phyloP scores from a whole-genome alignment of 208 protist genomes.

The Angomonas ambiguus region DNA sequence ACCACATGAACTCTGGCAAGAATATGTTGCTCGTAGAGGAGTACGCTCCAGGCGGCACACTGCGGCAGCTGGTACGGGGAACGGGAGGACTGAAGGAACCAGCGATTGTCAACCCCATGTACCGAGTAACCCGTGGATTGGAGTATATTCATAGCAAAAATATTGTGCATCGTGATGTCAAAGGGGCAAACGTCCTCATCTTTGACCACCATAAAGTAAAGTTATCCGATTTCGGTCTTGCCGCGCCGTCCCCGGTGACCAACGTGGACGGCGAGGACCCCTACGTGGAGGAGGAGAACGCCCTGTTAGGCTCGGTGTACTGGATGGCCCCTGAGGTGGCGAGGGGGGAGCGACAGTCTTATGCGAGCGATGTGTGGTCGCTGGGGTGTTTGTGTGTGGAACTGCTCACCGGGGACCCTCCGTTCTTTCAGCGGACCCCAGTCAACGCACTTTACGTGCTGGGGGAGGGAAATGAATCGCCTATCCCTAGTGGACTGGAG shows the following conservation, averaged over 20 bases:
- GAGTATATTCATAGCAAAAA: conserved; percentile 56
- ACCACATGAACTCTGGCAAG: conserved; percentile 65
- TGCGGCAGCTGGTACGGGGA: conserved; percentile 34
- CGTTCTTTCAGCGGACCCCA: conserved; percentile 60
- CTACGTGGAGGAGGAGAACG: conserved; percentile 6
- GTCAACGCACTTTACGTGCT: conserved; percentile 69
- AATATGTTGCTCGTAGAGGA: conserved; percentile 68
- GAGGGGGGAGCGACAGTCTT: conserved; percentile 31
- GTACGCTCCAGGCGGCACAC: conserved; percentile 61
- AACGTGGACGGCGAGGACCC: conserved; percentile 2
- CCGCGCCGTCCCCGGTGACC: conserved; percentile 9
- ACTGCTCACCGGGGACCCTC: conserved; percentile 65
- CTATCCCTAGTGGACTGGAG: conserved; percentile 11
- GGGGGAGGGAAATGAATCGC: conserved; percentile 31
- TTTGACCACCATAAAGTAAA: conserved; percentile 61
- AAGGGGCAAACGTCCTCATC: conserved; percentile 82
- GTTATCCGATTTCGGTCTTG: conserved; percentile 88
- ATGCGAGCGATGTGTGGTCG: conserved; percentile 72
- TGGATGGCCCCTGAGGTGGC: conserved; percentile 81
- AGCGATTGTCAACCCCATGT: conserved; percentile 35
- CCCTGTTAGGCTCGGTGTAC: conserved; percentile 77
- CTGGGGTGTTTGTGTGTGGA: conserved; percentile 76
- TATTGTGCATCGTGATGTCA: conserved; percentile 87
- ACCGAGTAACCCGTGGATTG: conserved; percentile 55
- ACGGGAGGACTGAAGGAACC: conserved; percentile 22